These are phyloP conservation scores for Pleurotus platypus DNA, from an alignment of 768 basidiomycete genomes.

Conservation along the genomic window DNA sequence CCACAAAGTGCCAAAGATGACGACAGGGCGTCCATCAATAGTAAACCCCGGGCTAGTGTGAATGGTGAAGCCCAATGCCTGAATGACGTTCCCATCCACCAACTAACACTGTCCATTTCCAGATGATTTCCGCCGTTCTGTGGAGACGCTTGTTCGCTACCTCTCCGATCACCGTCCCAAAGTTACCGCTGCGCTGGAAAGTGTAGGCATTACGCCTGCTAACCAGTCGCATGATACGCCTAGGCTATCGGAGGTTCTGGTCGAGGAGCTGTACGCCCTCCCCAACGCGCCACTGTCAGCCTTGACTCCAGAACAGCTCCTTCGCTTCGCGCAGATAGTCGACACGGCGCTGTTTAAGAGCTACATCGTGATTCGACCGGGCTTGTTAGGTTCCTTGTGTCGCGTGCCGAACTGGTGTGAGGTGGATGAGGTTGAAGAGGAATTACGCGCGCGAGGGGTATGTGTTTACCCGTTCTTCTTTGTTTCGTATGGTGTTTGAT, in stretches of 20 bases:
- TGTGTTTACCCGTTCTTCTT: constrained; percentile 13
- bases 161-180: constrained; percentile 89
- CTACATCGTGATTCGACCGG: constrained; percentile 79
- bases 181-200: constrained; percentile 69
- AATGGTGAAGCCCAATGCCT: constrained; percentile 24
- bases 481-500: too few species aligned
- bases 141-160: constrained; percentile 88
- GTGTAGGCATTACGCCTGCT: constrained; percentile 63
- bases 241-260: constrained; percentile 66
- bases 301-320: constrained; percentile 79
- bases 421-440: constrained; percentile 88
- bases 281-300: constrained; percentile 72
- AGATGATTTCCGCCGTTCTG: constrained; percentile 66
- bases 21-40: constrained; percentile 51
- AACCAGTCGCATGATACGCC: constrained; percentile 66
- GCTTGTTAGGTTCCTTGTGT: constrained; percentile 81
- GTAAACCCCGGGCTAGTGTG: constrained; percentile 25
- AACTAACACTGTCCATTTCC: not conserved
- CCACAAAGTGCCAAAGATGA: constrained; percentile 43
- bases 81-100: not conserved
- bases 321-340: constrained; percentile 89
- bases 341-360: constrained; percentile 95
- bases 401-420: constrained; percentile 97
- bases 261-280: constrained; percentile 71
- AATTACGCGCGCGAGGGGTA: constrained; percentile 77